Evolutionary conservation across 2,329 filamentous ascomycete genomes (phyloP), one percentile per base, ranked within the genome.

Genomic region (Incumbomyces lentus): DNA sequence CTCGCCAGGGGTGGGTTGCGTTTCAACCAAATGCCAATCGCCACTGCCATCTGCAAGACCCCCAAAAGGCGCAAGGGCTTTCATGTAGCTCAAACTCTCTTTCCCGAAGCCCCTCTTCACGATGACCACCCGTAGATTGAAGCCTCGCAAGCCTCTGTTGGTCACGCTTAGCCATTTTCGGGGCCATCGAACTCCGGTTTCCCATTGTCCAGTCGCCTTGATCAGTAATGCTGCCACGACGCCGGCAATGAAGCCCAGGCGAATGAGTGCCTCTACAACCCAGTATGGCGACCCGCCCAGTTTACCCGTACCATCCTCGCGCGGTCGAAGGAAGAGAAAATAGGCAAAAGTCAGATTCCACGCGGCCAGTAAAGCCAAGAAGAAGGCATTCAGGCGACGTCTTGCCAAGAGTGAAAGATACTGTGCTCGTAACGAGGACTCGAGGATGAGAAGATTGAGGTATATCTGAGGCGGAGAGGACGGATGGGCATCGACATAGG

Each of bases 171-270:
- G 82, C 86, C 92, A 96, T 55, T 87, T 79, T 46, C 90, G 75
- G 41, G 92, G 92, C 89, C 92, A 96, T 52, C 89, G 79, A 46
- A 98, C 83, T 29, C 92, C 92, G 47, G 90, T 79, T 60, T 96
- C 90, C 85, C 90, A 98, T 64, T 95, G 89, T 22, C 92, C 92
- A 0, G 90, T 95, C 13, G 81, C 89, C 86, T 89, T 95, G 55
- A 96, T 82, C 31, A 98, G 72, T 36, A 88, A 74, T 31, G 79
- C 84, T 0, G 89, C 95, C 49, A 95, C 82, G 49, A 94, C 76
- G 39, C 92, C 92, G 18, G 87, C 88, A 66, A 94, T 85, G 60
- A 95, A 84, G 59, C 86, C 90, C 44, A 98, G 79, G 64, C 92
- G 93, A 68, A 96, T 86, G 6, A 78, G 78, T 62, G 85, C 86